Conservation (phyloP, 352 stramenopile species). For the Globisporangium paroecandrum region DNA sequence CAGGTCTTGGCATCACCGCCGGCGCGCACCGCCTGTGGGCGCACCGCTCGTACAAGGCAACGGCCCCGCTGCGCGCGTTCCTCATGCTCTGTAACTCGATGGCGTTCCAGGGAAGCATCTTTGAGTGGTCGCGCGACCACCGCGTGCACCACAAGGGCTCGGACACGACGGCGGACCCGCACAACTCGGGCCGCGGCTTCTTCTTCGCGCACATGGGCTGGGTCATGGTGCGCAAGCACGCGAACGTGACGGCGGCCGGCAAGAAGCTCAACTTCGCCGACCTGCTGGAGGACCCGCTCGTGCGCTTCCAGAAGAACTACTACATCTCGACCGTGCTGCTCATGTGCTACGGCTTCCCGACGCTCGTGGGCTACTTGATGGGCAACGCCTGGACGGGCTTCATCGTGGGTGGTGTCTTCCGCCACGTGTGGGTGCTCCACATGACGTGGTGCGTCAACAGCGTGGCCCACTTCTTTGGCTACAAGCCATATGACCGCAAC, state of each 20-base stretch:
- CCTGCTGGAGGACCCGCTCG: slow-evolving; percentile 90
- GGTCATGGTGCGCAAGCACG: slow-evolving; percentile 98
- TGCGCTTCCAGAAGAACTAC: slow-evolving; percentile 96
- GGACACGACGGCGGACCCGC: slow-evolving; percentile 92
- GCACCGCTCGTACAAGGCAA: slow-evolving; percentile 95
- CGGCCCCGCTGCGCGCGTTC: slow-evolving; percentile 87
- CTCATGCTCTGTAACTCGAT: slow-evolving; percentile 99
- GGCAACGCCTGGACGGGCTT: slow-evolving; percentile 93
- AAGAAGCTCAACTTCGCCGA: slow-evolving; percentile 96
- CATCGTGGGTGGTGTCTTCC: slow-evolving; percentile 94
- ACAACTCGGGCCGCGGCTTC: slow-evolving; percentile 97
- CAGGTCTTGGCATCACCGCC: slow-evolving; percentile 96
- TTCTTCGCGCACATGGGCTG: slow-evolving; percentile 99
- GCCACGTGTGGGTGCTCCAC: slow-evolving; percentile 96
- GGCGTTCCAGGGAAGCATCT: slow-evolving; percentile 96
- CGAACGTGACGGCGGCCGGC: slow-evolving; percentile 79
- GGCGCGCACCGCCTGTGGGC: slow-evolving; percentile 97
- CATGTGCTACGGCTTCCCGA: slow-evolving; percentile 97
- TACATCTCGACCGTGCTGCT: slow-evolving; percentile 88
- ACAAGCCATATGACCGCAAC: slow-evolving; percentile 97
- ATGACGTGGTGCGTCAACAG: slow-evolving; percentile 99
- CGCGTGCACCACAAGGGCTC: slow-evolving; percentile 99
- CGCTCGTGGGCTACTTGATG: slow-evolving; percentile 86
- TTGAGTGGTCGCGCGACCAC: slow-evolving; percentile 98
- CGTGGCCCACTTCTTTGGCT: slow-evolving; percentile 97